Conservation (phyloP, 2,329 filamentous ascomycete species). For the Coniochaeta sp. region DNA sequence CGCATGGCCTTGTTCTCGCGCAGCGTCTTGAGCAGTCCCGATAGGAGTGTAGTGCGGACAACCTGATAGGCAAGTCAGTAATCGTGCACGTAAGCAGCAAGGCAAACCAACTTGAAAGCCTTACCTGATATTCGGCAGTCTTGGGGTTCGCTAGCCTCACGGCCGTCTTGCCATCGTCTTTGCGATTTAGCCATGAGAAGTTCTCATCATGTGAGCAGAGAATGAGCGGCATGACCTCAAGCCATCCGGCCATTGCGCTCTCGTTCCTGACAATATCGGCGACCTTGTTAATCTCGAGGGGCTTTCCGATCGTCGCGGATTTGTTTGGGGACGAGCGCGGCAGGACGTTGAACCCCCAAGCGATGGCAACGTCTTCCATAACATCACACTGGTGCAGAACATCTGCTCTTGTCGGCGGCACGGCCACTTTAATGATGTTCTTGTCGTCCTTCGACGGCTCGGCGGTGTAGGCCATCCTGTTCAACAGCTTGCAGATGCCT, state of each 20-base stretch:
- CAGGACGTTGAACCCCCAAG: conserved; percentile 95
- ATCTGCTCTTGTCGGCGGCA: conserved; percentile 87
- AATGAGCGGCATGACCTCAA: conserved; percentile 91
- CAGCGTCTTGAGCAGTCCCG: conserved; percentile 87
- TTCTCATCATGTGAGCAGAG: conserved; percentile 98
- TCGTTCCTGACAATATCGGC: conserved; percentile 85
- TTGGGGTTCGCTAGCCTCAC: conserved; percentile 88
- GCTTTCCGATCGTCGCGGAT: conserved; percentile 77
- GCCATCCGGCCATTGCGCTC: conserved; percentile 90
- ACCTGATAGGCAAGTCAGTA: not conserved
- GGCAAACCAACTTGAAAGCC: not conserved
- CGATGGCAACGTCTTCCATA: conserved; percentile 97
- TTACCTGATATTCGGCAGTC: conserved; percentile 83
- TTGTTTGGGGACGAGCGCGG: conserved; percentile 82
- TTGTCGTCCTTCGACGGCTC: conserved; percentile 62
- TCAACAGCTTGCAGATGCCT: conserved; percentile 70
- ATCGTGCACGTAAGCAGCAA: not conserved
- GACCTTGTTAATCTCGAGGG: conserved; percentile 89
- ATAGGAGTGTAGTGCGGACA: conserved; percentile 77
- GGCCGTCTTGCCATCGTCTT: conserved; percentile 76
- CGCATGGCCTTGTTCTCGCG: conserved; percentile 86
- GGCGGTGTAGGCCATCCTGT: conserved; percentile 84
- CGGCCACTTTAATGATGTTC: conserved; percentile 70
- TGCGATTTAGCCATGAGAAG: conserved; percentile 88
- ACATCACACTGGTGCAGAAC: conserved; percentile 95